Evolutionary conservation across 2,329 filamentous ascomycete species (phyloP).

Genomic region (Alternaria viburni): DNA sequence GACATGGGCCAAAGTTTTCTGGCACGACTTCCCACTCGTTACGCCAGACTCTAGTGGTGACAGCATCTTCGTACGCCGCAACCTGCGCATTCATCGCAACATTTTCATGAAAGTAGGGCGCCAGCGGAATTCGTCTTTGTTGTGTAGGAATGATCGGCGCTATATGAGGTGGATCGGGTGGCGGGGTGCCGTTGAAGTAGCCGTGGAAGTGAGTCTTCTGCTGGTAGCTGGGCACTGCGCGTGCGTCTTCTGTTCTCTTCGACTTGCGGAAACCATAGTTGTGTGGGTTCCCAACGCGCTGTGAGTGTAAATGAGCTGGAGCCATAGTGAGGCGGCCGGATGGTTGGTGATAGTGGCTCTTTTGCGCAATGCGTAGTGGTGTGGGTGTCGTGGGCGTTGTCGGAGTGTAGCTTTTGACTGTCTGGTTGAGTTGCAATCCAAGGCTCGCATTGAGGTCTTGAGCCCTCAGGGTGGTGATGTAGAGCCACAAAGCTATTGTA

Average conservation of each 20-base stretch:
- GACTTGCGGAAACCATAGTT: neutral
- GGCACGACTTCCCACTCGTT: constrained; percentile 11
- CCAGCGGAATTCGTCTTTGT: neutral
- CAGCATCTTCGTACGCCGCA: neutral
- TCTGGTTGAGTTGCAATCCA: neutral
- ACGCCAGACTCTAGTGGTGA: constrained; percentile 3
- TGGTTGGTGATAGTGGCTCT: neutral
- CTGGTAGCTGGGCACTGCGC: neutral
- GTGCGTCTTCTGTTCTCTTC: neutral
- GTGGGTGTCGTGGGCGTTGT: neutral
- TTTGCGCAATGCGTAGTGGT: neutral
- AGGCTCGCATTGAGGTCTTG: neutral
- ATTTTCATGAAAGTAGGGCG: neutral
- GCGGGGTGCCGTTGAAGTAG: neutral
- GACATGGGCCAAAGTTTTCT: neutral
- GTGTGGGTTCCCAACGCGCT: neutral
- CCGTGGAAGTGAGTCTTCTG: neutral
- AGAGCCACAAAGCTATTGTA: neutral
- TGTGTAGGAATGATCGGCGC: neutral
- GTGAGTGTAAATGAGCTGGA: neutral
- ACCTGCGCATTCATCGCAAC: neutral
- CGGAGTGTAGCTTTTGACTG: neutral
- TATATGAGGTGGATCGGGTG: neutral
- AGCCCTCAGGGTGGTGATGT: neutral
- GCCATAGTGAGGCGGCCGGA: neutral